Evolutionary conservation across 148 eudicot species (phyloP).

Genomic region (Fagopyrum homotropicum): DNA sequence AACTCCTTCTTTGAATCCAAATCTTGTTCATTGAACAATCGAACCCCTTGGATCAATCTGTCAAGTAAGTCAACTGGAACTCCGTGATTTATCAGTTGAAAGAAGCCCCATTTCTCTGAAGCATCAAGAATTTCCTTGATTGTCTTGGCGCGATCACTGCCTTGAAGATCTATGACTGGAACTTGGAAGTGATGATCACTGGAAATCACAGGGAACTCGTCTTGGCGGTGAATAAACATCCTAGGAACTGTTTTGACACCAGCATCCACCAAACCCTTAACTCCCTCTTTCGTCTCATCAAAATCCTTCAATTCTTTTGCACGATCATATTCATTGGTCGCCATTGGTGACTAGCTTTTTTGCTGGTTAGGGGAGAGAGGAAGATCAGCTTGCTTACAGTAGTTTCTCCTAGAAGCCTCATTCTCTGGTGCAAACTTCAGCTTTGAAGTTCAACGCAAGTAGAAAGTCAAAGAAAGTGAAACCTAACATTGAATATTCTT

Average conservation of each 20-base stretch:
- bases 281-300: slow-evolving; percentile 4
- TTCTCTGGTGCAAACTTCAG: not conserved
- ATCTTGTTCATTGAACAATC: slow-evolving; percentile 8
- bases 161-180: slow-evolving; percentile 9
- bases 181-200: not conserved
- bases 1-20: not conserved
- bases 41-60: not conserved
- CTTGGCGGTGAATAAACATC: slow-evolving; percentile 2
- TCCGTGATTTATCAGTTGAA: slow-evolving; percentile 2
- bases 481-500: too few species aligned
- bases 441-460: not conserved
- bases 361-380: not conserved
- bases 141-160: not conserved
- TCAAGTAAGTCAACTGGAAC: not conserved
- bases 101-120: slow-evolving; percentile 7
- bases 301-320: slow-evolving; percentile 1
- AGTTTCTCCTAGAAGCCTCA: not conserved
- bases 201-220: not conserved
- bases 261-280: not conserved
- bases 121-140: not conserved
- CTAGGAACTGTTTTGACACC: not conserved
- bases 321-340: not conserved
- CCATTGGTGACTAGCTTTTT: not conserved
- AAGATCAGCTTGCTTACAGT: not conserved
- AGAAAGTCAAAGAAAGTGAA: not conserved